Conservation (phyloP, 495 filamentous ascomycete species). For the Penicillium pulvis region DNA sequence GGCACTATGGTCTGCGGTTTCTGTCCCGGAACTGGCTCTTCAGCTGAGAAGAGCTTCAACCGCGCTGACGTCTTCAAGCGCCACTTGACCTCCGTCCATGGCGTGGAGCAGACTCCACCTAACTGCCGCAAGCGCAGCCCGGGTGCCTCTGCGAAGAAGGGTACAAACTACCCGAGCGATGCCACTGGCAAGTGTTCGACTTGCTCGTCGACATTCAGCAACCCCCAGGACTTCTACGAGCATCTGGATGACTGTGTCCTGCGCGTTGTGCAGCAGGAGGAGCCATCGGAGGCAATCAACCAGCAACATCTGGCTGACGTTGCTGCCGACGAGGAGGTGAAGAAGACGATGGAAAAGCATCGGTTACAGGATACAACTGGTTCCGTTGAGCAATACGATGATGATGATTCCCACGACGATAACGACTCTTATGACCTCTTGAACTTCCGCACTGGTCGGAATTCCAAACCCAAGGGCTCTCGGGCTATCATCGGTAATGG, state of each 20-base stretch:
- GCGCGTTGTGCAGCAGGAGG: conserved; percentile 94
- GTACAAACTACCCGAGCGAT: conserved; percentile 64
- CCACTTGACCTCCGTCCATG: conserved; percentile 90
- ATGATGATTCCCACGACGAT: conserved; percentile 62
- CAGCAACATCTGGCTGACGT: conserved; percentile 81
- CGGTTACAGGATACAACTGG: conserved; percentile 62
- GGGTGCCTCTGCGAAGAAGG: conserved; percentile 50
- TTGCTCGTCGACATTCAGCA: conserved; percentile 86
- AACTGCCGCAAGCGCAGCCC: conserved; percentile 90
- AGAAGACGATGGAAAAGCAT: conserved; percentile 83
- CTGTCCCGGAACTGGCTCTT: conserved; percentile 88
- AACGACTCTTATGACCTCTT: conserved; percentile 61
- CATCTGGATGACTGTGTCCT: conserved; percentile 98
- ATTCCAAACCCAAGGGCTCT: conserved; percentile 37
- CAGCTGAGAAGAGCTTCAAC: conserved; percentile 98
- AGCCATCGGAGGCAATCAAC: conserved; percentile 95
- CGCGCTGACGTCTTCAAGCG: conserved; percentile 98
- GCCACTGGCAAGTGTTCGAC: conserved; percentile 95
- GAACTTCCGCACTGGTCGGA: conserved; percentile 50
- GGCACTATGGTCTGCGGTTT: conserved; percentile 99
- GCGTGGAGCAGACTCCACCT: conserved; percentile 92
- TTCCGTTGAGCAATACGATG: conserved; percentile 48
- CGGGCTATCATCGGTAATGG: conserved; percentile 53
- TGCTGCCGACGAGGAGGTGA: conserved; percentile 77
- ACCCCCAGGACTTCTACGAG: conserved; percentile 98